phyloP scores from a whole-genome alignment of 1,284 basidiomycete genomes.

The Microbotryum scabiosae region DNA sequence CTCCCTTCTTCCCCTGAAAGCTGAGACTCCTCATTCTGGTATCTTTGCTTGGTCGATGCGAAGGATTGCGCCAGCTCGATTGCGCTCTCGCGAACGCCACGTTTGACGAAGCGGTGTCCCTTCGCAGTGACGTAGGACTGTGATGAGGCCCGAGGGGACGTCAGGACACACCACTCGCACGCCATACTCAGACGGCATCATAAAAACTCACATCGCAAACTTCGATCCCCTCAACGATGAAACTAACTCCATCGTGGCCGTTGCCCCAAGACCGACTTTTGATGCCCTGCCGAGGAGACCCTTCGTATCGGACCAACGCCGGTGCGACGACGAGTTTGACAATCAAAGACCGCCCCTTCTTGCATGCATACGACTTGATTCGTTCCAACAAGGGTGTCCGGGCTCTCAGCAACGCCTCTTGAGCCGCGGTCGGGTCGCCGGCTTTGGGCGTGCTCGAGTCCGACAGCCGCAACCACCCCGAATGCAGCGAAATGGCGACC shows the following conservation, averaged over 20 bases:
- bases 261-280: conserved; percentile 49
- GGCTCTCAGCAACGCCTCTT: conserved; percentile 6
- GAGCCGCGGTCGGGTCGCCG: conserved; percentile 12
- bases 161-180: too few relatives aligned
- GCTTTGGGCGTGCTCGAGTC: conserved; percentile 1
- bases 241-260: conserved; percentile 49
- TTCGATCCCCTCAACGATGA: conserved; percentile 39
- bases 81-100: too few relatives aligned
- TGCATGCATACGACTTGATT: neutral
- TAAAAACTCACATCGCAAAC: too few relatives aligned
- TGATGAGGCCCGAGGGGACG: too few relatives aligned
- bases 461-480: conserved; percentile 46
- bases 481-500: conserved; percentile 47
- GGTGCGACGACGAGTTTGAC: conserved; percentile 48
- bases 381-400: neutral
- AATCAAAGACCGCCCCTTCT: conserved; percentile 37
- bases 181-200: too few relatives aligned
- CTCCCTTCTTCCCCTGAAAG: too few relatives aligned
- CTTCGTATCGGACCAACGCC: conserved; percentile 47
- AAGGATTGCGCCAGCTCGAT: too few relatives aligned
- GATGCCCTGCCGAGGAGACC: conserved; percentile 46
- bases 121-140: too few relatives aligned
- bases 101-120: too few relatives aligned
- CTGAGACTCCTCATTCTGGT: too few relatives aligned
- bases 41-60: too few relatives aligned